Evolutionary conservation across 257 asterid genomes (phyloP).

Genomic region (Solanum appendiculatum): DNA sequence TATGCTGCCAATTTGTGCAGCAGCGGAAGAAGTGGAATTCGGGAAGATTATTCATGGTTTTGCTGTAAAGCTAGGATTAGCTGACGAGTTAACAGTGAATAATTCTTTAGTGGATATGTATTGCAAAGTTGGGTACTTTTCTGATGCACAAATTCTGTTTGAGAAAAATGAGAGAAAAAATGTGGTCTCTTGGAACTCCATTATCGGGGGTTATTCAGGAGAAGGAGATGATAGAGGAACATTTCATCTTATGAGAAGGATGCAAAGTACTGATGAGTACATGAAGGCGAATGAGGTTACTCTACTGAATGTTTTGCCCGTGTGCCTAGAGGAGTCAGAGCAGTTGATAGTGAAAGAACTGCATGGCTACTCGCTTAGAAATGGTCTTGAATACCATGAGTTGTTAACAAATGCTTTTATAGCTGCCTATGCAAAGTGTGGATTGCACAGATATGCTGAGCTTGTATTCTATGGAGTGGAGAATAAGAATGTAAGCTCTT

Average conservation of each 20-base stretch:
- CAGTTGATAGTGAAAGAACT: conserved; percentile 18
- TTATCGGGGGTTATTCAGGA: conserved; percentile 22
- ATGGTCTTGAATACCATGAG: neutral
- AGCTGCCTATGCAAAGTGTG: conserved; percentile 22
- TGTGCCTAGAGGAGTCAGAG: conserved; percentile 10
- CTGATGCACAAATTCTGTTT: conserved; percentile 14
- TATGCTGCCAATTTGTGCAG: conserved; percentile 19
- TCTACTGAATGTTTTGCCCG: conserved; percentile 13
- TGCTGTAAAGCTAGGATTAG: conserved; percentile 14
- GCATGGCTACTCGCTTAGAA: conserved; percentile 18
- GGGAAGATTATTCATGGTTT: conserved; percentile 21
- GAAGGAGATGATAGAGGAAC: conserved; percentile 11
- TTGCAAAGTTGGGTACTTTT: conserved; percentile 14
- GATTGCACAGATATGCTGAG: conserved; percentile 7
- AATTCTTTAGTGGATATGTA: conserved; percentile 28
- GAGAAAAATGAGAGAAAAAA: conserved; percentile 5
- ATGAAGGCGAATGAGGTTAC: conserved; percentile 17
- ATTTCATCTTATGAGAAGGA: conserved; percentile 12
- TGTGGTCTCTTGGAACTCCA: conserved; percentile 27
- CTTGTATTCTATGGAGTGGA: conserved; percentile 2
- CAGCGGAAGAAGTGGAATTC: neutral
- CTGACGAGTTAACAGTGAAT: conserved; percentile 9
- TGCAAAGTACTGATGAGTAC: neutral
- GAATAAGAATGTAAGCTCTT: conserved; percentile 17
- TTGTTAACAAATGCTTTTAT: conserved; percentile 18